Evolutionary conservation across 2,329 filamentous ascomycete species (phyloP), one percentile per base, ranked within the genome.

Genomic region (Phoma herbarum): DNA sequence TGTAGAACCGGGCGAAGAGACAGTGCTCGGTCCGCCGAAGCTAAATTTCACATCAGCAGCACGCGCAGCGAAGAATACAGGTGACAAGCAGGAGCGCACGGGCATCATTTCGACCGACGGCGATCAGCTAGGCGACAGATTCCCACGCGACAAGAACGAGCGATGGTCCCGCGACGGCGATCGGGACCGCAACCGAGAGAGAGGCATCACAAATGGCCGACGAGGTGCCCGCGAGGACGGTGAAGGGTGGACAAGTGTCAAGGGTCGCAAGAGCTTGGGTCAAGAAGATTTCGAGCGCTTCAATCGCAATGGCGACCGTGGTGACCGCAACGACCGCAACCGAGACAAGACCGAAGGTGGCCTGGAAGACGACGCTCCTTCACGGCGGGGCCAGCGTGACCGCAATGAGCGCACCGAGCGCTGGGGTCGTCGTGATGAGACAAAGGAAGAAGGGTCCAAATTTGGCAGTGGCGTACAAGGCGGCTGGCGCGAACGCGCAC

Each of bases 1-100:
- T 67, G 35, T 66, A 90, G 87, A 86, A 75, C 80, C 86, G 70
- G 70, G 70, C 50, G 93, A 96, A 69, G 92, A 96, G 64, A 90
- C 96, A 57, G 85, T 95, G 58, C 89, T 97, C 57, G 93, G 91
- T 14, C 93, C 93, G 20, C 91, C 93, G 1, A 91, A 91, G 76
- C 91, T 88, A 45, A 87, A 88, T 43, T 97, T 97, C 77, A 87
- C 91, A 52, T 96, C 93, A 1, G 85, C 89, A 22, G 91, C 90
- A 51, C 83, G 86, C 25, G 75, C 77, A 62, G 77, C 78, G 33
- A 85, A 85, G 58, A 63, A 68, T 39, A 64, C 73, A 35, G 77
- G 77, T 49, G 65, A 75, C 28, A 55, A 68, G 28, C 78, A 81
- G 50, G 72, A 75, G 59, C 68, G 73, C 26, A 73, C 74, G 9